Conservation (phyloP, 1,284 basidiomycete genomes). For the Blastosporella zonata region DNA sequence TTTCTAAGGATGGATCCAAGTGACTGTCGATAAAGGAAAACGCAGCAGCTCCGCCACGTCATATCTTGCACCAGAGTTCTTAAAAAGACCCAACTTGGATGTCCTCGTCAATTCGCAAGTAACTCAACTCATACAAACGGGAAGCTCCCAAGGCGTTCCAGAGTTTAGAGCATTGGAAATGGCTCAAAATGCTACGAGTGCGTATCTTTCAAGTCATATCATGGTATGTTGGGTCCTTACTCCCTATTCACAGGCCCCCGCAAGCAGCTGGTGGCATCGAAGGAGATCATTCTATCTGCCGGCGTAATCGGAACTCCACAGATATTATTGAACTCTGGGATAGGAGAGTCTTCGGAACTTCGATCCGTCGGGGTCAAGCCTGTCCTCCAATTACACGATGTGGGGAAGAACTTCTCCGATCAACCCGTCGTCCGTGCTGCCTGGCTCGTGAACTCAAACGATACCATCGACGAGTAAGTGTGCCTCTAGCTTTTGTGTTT, state of each 20-base stretch:
- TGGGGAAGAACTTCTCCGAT: conserved; percentile 24
- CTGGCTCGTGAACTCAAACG: conserved; percentile 18
- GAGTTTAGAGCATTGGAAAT: background rate
- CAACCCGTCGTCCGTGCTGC: conserved; percentile 9
- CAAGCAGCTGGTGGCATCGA: background rate
- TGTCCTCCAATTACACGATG: conserved; percentile 21
- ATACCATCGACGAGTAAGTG: conserved; percentile 14
- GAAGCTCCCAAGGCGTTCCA: background rate
- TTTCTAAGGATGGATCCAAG: background rate
- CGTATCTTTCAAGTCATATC: background rate
- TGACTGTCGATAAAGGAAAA: background rate
- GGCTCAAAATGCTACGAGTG: background rate
- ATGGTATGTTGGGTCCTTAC: background rate
- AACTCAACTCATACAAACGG: background rate
- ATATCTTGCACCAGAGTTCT: conserved; percentile 8
- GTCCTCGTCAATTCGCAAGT: background rate
- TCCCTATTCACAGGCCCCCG: background rate
- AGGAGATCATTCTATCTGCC: conserved; percentile 23
- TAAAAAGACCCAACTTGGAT: background rate
- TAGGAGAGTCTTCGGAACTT: conserved; percentile 25
- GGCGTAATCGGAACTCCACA: conserved; percentile 27
- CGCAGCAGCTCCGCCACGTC: background rate
- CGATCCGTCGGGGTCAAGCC: conserved; percentile 19
- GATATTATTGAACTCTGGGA: conserved; percentile 28
- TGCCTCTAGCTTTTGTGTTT: background rate